A percentile compares a stretch with the other conserved stretches of the same genome.
Conservation (phyloP, 352 stramenopile genomes). For the Pseudoperonospora humuli region DNA sequence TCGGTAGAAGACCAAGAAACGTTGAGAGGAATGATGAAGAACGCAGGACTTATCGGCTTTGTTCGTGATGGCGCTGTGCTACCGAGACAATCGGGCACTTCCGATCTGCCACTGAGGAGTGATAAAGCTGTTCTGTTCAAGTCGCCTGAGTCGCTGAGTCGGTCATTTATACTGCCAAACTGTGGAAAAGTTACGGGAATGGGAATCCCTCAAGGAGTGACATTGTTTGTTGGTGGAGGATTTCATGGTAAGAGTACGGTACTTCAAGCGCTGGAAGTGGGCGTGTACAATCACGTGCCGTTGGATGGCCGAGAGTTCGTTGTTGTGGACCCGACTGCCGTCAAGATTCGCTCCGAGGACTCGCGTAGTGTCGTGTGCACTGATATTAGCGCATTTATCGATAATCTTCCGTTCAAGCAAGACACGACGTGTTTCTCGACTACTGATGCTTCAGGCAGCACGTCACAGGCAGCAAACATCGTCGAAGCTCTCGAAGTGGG, state of each 20-base stretch:
- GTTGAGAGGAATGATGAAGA: slow-evolving; percentile 78
- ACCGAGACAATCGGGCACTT: slow-evolving; percentile 71
- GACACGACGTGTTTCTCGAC: slow-evolving; percentile 90
- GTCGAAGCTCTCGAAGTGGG: slow-evolving; percentile 90
- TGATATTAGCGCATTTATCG: slow-evolving; percentile 95
- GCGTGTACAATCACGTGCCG: slow-evolving; percentile 95
- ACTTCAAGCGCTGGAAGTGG: slow-evolving; percentile 89
- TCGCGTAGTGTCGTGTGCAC: slow-evolving; percentile 85
- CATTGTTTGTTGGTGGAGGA: slow-evolving; percentile 93
- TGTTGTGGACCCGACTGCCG: slow-evolving; percentile 68
- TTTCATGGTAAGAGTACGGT: slow-evolving; percentile 98
- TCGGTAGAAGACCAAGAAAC: slow-evolving; percentile 91
- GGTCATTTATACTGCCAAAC: slow-evolving; percentile 87
- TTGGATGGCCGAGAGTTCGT: slow-evolving; percentile 94
- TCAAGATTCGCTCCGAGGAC: slow-evolving; percentile 96
- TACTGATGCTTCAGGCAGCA: slow-evolving; percentile 92
- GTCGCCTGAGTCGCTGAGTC: slow-evolving; percentile 73
- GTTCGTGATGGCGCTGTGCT: slow-evolving; percentile 90
- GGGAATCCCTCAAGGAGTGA: slow-evolving; percentile 91
- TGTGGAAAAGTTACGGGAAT: slow-evolving; percentile 83
- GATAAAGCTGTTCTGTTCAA: slow-evolving; percentile 69
- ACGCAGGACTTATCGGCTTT: slow-evolving; percentile 86
- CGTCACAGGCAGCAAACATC: slow-evolving; percentile 95
- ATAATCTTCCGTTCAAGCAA: slow-evolving; percentile 93
- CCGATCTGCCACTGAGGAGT: slow-evolving; percentile 37